phyloP scores from a whole-genome alignment of 169 alveolate species.

The Pseudocohnilembus persalinus region DNA sequence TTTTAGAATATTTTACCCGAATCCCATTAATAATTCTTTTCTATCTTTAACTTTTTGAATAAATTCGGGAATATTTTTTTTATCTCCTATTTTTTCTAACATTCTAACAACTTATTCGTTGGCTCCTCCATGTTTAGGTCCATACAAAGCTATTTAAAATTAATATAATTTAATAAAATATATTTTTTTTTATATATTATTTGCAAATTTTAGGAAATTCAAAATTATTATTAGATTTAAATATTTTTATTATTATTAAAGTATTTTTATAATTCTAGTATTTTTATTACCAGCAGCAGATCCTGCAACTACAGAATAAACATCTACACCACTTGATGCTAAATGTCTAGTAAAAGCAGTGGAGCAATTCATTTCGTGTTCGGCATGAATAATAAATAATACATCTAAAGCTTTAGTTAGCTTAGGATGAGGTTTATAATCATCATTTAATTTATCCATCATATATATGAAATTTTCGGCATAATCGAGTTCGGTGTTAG shows the following conservation, averaged over 20 bases:
- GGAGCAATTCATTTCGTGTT: constrained; percentile 89
- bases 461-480: constrained; percentile 86
- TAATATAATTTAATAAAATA: background rate
- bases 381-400: constrained; percentile 86
- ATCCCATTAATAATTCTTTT: constrained; percentile 63
- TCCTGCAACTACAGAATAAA: constrained; percentile 79
- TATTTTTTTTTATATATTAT: no score
- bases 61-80: constrained; percentile 67
- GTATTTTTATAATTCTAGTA: no score
- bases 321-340: constrained; percentile 79
- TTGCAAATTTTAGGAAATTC: no score
- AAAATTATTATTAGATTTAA: no score
- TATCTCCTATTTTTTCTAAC: constrained; percentile 65
- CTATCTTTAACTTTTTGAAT: constrained; percentile 68
- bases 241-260: no score
- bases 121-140: constrained; percentile 80
- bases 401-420: constrained; percentile 79
- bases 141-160: constrained; percentile 43
- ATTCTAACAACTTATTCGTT: constrained; percentile 75
- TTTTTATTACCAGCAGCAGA: constrained; percentile 75
- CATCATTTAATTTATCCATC: constrained; percentile 85
- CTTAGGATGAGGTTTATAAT: constrained; percentile 65
- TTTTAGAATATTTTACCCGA: no score
- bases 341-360: constrained; percentile 89
- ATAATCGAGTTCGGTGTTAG: constrained; percentile 59